These are phyloP conservation scores for Ilex paraguariensis DNA, from an alignment of 305 asterid genomes.

Conservation along the genomic window DNA sequence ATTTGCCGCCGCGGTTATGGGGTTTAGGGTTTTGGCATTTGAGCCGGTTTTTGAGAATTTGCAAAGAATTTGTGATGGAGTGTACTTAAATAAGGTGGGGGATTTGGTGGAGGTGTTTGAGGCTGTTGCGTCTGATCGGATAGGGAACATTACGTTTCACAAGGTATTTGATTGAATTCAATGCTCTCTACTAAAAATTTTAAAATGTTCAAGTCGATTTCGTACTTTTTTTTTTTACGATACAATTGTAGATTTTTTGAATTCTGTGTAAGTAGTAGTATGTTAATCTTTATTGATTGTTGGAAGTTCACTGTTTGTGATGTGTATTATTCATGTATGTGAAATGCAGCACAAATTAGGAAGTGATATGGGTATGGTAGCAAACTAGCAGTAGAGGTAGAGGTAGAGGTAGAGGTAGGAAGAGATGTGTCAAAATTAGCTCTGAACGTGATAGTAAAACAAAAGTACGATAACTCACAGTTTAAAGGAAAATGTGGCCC, in stretches of 20 bases:
- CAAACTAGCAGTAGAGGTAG: too few relatives aligned
- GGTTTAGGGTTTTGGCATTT: conserved; percentile 80
- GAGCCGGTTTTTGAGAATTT: conserved; percentile 96
- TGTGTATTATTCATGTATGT: too few relatives aligned
- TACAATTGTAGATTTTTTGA: background rate
- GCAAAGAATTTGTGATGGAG: conserved; percentile 95
- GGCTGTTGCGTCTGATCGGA: conserved; percentile 77
- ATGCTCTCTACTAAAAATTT: too few relatives aligned
- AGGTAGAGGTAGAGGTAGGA: too few relatives aligned
- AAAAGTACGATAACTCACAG: too few relatives aligned
- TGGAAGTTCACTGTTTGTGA: background rate
- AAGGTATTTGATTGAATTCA: conserved; percentile 42
- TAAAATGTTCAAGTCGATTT: background rate
- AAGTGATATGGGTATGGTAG: too few relatives aligned
- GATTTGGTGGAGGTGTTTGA: conserved; percentile 69
- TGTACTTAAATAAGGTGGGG: conserved; percentile 77
- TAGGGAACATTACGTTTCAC: conserved; percentile 86
- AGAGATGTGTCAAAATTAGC: too few relatives aligned
- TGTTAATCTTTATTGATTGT: background rate
- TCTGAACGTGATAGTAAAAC: too few relatives aligned
- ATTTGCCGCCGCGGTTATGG: conserved; percentile 97
- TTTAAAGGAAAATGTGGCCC: too few relatives aligned
- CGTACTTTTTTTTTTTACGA: background rate
- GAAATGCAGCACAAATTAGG: too few relatives aligned
- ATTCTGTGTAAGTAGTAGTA: background rate